Evolutionary conservation across 2,329 filamentous ascomycete species (phyloP).

Genomic region (Biscogniauxia mediterranea): DNA sequence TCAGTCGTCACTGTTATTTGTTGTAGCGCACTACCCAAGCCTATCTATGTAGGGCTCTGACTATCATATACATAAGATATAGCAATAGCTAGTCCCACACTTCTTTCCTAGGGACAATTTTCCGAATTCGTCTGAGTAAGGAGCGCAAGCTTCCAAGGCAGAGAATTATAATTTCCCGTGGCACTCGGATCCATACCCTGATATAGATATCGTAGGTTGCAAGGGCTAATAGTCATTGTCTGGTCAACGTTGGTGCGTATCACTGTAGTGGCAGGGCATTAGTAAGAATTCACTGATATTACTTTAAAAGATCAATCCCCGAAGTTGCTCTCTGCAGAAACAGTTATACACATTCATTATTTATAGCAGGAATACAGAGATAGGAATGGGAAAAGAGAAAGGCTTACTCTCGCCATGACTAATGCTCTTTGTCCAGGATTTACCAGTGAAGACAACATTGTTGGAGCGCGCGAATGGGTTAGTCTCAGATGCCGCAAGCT

Average conservation of each 20-base stretch:
- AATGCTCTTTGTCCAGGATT: constrained; percentile 36
- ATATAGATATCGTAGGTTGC: constrained; percentile 36
- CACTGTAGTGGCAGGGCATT: constrained; percentile 1
- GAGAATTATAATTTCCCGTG: constrained; percentile 32
- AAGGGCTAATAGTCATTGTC: constrained; percentile 35
- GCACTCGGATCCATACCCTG: constrained; percentile 37
- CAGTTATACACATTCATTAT: too few relatives aligned
- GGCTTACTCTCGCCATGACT: constrained; percentile 29
- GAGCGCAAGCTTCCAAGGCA: constrained; percentile 38
- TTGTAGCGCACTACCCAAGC: too few relatives aligned
- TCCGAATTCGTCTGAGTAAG: constrained; percentile 17
- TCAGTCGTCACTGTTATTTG: too few relatives aligned
- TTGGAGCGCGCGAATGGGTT: constrained; percentile 38
- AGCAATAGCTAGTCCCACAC: too few relatives aligned
- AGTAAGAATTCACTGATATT: too few relatives aligned
- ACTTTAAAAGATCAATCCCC: too few relatives aligned
- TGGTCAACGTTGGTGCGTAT: constrained; percentile 37
- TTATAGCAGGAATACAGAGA: too few relatives aligned
- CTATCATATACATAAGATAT: too few relatives aligned
- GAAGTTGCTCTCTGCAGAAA: too few relatives aligned
- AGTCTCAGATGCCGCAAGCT: constrained; percentile 34
- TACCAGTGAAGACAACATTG: constrained; percentile 36
- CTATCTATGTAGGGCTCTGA: too few relatives aligned
- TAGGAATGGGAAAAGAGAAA: too few relatives aligned
- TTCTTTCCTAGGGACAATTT: too few relatives aligned